Conservation (phyloP, 441 rosid species). For the Gossypium gossypioides region DNA sequence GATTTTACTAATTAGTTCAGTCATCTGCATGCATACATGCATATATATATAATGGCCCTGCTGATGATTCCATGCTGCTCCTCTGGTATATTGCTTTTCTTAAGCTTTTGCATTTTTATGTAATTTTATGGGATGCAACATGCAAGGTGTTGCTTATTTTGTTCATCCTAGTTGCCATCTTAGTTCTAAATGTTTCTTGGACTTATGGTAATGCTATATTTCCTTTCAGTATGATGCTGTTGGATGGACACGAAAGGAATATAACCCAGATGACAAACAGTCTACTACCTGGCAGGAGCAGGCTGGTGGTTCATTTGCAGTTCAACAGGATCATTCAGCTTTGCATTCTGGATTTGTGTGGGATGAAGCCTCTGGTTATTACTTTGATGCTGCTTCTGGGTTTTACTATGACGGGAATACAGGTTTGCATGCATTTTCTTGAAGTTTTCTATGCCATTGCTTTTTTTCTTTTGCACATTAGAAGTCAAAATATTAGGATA, state of each 20-base stretch:
- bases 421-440: slow-evolving; percentile 35
- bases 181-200: background rate
- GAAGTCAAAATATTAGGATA: background rate
- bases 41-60: background rate
- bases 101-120: slow-evolving; percentile 1
- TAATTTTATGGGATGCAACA: background rate
- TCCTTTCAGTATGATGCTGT: slow-evolving; percentile 59
- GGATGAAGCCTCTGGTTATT: slow-evolving; percentile 98
- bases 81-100: background rate
- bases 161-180: background rate
- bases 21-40: background rate
- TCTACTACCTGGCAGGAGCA: slow-evolving; percentile 38
- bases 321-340: slow-evolving; percentile 47
- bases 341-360: slow-evolving; percentile 83
- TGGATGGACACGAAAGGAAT: slow-evolving; percentile 98
- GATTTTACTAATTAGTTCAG: background rate
- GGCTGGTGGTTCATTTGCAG: slow-evolving; percentile 27
- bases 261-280: slow-evolving; percentile 70
- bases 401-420: slow-evolving; percentile 93
- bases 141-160: background rate
- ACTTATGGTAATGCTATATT: slow-evolving; percentile 9
- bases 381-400: slow-evolving; percentile 93
- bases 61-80: background rate
- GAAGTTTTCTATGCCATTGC: background rate
- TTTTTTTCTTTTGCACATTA: background rate